phyloP scores from a whole-genome alignment of 2,329 filamentous ascomycete species.

The Hypoxylon sp. region DNA sequence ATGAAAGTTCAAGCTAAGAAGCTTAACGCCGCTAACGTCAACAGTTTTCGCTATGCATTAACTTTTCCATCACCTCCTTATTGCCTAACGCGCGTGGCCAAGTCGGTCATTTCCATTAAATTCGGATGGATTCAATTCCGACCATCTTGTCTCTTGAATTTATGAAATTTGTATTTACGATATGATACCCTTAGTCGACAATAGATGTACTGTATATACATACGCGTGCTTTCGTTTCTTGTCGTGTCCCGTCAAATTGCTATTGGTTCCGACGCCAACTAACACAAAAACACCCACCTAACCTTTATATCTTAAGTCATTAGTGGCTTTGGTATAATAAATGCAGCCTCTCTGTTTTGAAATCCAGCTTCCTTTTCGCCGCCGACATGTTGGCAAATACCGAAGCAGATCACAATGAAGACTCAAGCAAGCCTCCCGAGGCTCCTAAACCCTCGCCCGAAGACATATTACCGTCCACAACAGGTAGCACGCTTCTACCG shows the following conservation, averaged over 20 bases:
- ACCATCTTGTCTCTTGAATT: constrained; percentile 1
- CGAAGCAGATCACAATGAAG: constrained; percentile 37
- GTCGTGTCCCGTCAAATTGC: constrained; percentile 1
- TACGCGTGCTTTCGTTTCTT: not conserved
- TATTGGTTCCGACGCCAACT: not conserved
- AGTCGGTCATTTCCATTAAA: not conserved
- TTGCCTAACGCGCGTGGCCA: constrained; percentile 19
- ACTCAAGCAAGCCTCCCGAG: constrained; percentile 24
- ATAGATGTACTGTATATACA: constrained; percentile 2
- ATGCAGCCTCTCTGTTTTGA: constrained; percentile 18
- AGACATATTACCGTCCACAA: constrained; percentile 35
- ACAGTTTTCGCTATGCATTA: constrained; percentile 32
- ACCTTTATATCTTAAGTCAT: not conserved
- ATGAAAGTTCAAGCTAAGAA: constrained; percentile 39
- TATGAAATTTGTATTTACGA: constrained; percentile 5
- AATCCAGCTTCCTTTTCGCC: not conserved
- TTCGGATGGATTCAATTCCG: constrained; percentile 7
- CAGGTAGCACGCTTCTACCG: constrained; percentile 69
- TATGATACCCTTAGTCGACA: not conserved
- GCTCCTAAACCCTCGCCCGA: constrained; percentile 14
- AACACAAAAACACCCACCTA: not conserved
- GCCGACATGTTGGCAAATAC: constrained; percentile 25
- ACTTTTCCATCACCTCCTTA: constrained; percentile 14
- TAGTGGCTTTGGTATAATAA: constrained; percentile 10
- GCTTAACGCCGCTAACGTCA: constrained; percentile 33